phyloP scores from a whole-genome alignment of 139 green algal genomes.

The Ostreobium quekettii region DNA sequence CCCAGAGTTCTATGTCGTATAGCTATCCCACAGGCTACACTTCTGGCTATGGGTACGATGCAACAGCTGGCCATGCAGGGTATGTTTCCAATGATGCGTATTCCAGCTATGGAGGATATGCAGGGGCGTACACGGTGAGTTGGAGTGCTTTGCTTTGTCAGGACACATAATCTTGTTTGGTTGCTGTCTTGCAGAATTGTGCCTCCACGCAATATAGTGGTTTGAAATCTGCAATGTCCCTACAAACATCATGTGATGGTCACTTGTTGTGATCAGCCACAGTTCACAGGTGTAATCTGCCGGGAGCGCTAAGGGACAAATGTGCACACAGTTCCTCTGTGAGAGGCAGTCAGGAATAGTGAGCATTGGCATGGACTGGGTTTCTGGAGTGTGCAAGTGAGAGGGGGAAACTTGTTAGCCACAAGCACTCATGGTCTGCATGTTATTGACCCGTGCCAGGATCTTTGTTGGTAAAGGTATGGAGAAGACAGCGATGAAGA shows the following conservation, averaged over 20 bases:
- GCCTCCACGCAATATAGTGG: not conserved
- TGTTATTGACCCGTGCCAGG: too few relatives aligned
- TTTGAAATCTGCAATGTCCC: not conserved
- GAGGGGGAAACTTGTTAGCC: too few relatives aligned
- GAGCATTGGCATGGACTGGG: too few relatives aligned
- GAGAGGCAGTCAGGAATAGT: too few relatives aligned
- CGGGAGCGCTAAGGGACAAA: not conserved
- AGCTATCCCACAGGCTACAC: slow-evolving; percentile 9
- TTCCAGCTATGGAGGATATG: slow-evolving; percentile 9
- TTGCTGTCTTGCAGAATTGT: not conserved
- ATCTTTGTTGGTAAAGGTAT: too few relatives aligned
- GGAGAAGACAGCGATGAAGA: too few relatives aligned
- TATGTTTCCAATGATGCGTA: slow-evolving; percentile 20
- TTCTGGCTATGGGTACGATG: slow-evolving; percentile 15
- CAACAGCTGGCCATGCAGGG: not conserved
- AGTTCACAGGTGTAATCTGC: not conserved
- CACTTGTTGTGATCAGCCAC: not conserved
- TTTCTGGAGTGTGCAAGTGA: too few relatives aligned
- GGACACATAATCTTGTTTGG: not conserved
- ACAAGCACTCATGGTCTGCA: too few relatives aligned
- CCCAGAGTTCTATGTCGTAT: not conserved
- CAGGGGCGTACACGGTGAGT: slow-evolving; percentile 18
- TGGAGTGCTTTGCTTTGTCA: not conserved
- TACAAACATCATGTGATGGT: too few relatives aligned
- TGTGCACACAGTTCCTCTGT: too few relatives aligned